Evolutionary conservation across 2,329 filamentous ascomycete species (phyloP), one percentile per base, ranked within the genome.

Genomic region (Epichloe sylvatica): DNA sequence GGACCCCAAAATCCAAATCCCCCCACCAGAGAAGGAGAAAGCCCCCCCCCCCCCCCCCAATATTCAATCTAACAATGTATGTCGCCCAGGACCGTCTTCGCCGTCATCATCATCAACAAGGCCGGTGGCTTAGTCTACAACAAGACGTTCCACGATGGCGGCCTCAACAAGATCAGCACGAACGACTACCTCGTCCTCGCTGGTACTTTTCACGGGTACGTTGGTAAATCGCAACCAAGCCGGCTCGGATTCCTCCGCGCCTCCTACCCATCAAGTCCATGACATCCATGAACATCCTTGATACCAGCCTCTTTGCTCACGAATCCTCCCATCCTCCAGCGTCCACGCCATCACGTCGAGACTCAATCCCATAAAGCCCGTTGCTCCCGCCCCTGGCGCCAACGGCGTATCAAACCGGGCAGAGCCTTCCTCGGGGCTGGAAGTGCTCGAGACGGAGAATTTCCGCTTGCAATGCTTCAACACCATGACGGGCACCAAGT

Each of bases 61-160:
- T 19, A 12, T 17, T 33, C 17, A 13, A 25, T 33, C 12, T 37
- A 2, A 36, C 33, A 33, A 1, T 34, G 36, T 19, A 1, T 34
- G 36, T 19, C 21, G 2, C 33, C 9, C 41, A 97, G 90, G 92
- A 86, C 89, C 57, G 85, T 98, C 66, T 92, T 94, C 68, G 83
- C 90, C 52, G 83, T 98, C 63, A 89, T 97, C 66, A 84, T 98
- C 66, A 95, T 98, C 74, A 97, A 96, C 76, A 98, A 98, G 77
- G 90, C 92, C 56, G 92, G 90, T 53, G 92, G 92, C 60, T 78
- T 98, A 49, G 83, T 98, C 68, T 98, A 94, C 75, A 91, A 97
- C 70, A 87, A 89, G 59, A 86, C 88, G 62, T 97, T 98, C 67
- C 83, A 90, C 60, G 81, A 91, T 41, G 85, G 81, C 53, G 86